Evolutionary conservation across 495 filamentous ascomycete species (phyloP), one percentile per base, ranked within the genome.

Genomic region (Trichoderma asperelloides): DNA sequence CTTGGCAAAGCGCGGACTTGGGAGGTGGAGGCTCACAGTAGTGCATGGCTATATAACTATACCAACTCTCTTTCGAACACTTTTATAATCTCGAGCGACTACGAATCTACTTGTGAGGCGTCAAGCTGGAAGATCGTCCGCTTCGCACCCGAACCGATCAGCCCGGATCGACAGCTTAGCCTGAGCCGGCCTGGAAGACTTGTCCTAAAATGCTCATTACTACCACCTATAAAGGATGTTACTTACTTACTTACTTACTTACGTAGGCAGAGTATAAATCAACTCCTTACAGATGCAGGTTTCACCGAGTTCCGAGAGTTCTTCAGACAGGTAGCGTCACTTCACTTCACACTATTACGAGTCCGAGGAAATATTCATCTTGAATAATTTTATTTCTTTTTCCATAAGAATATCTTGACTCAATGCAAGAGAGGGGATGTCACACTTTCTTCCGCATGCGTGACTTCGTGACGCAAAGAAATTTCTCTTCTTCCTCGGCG

Each of bases 371-470:
- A 27, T 28, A 11, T 60, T 23, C 23, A 57, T 23, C 27, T 57
- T 60, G 13, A 60, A 2, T 13, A 30, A 28, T 60, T 60, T 60
- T 60, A 60, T 28, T 60, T 5, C 27, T 27, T 28, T 30, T 60
- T 21, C 12, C 12, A 13, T 16, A 12, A 47, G 4, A 47, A 37
- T 47, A 47, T 60, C 55, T 60, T 30, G 55, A 60, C 25, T 27
- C 27, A 60, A 60, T 64, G 15, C 62, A 64, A 64, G 62, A 64
- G 62, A 64, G 62, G 62, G 40, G 62, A 64, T 43, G 62, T 64
- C 62, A 64, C 62, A 64, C 62, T 12, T 39, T 51, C 21, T 51
- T 23, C 33, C 62, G 3, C 12, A 16, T 39, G 62, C 33, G 62
- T 43, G 62, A 64, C 62, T 60, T 21, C 8, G 23, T 39, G 4